These are phyloP conservation scores for Aureobasidium subglaciale DNA, from an alignment of 2,329 filamentous ascomycete genomes.

Conservation along the genomic window DNA sequence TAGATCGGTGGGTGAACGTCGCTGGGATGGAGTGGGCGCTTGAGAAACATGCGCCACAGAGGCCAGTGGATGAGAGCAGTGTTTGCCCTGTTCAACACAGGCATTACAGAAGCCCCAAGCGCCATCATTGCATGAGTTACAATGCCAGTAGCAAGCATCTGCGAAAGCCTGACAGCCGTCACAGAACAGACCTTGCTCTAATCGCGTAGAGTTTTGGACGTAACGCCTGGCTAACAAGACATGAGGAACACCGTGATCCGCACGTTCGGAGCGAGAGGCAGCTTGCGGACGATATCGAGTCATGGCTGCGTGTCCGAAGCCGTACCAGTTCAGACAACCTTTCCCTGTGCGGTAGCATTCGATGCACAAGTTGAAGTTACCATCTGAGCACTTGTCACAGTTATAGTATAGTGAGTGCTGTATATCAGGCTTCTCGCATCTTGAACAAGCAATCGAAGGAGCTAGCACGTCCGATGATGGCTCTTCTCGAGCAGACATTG, in stretches of 20 bases:
- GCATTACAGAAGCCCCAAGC: conserved; percentile 91
- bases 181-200: conserved; percentile 81
- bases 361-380: conserved; percentile 71
- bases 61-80: conserved; percentile 74
- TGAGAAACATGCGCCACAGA: conserved; percentile 45
- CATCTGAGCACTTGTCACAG: conserved; percentile 62
- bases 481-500: conserved; percentile 19
- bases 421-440: conserved; percentile 64
- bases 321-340: conserved; percentile 82
- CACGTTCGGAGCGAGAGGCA: conserved; percentile 35
- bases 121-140: conserved; percentile 77
- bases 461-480: conserved; percentile 38
- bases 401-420: conserved; percentile 84
- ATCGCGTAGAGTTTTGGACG: conserved; percentile 39
- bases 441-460: conserved; percentile 65
- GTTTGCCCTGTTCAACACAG: conserved; percentile 75
- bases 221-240: conserved; percentile 44
- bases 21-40: not conserved
- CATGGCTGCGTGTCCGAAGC: conserved; percentile 70
- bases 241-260: conserved; percentile 44
- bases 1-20: not conserved
- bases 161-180: conserved; percentile 64
- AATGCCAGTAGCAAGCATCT: conserved; percentile 86
- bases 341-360: conserved; percentile 69
- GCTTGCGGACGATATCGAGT: conserved; percentile 31